These are phyloP conservation scores for Colletotrichum zoysiae DNA, from an alignment of 2,329 filamentous ascomycete genomes.

Conservation along the genomic window DNA sequence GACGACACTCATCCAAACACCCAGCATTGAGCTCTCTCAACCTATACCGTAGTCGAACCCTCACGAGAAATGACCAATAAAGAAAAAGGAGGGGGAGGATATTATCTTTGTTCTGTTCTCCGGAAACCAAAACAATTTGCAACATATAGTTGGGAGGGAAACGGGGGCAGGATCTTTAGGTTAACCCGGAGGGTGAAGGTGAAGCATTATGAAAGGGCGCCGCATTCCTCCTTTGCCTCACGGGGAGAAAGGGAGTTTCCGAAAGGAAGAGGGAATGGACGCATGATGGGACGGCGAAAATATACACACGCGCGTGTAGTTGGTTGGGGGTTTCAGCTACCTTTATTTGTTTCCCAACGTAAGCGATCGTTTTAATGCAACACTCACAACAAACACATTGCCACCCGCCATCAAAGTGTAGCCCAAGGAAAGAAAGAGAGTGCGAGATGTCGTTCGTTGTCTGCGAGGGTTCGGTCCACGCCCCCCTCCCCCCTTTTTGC, in stretches of 20 bases:
- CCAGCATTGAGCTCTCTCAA: conserved; percentile 23
- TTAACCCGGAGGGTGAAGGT: conserved; percentile 14
- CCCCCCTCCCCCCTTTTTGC: not conserved
- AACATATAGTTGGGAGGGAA: conserved; percentile 27
- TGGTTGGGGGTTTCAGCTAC: conserved; percentile 34
- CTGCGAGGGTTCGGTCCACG: not conserved
- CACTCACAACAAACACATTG: conserved; percentile 5
- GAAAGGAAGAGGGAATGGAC: conserved; percentile 15
- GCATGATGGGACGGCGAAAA: conserved; percentile 30
- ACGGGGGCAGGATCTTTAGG: conserved; percentile 22
- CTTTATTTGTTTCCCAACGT: conserved; percentile 26
- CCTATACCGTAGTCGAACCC: conserved; percentile 32
- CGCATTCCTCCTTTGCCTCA: conserved; percentile 19
- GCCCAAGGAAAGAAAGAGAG: conserved; percentile 10
- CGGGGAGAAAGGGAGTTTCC: not conserved
- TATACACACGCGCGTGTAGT: conserved; percentile 30
- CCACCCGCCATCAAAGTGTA: not conserved
- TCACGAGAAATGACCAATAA: conserved; percentile 36
- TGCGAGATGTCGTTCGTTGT: not conserved
- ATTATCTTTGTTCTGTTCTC: conserved; percentile 22
- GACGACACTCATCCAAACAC: conserved; percentile 31
- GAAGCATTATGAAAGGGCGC: conserved; percentile 31
- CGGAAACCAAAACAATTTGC: conserved; percentile 30
- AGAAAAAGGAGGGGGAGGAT: not conserved
- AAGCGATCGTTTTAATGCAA: conserved; percentile 41